These are phyloP conservation scores for Pseudocercospora musae DNA, from an alignment of 2,329 filamentous ascomycete species.

Conservation along the genomic window DNA sequence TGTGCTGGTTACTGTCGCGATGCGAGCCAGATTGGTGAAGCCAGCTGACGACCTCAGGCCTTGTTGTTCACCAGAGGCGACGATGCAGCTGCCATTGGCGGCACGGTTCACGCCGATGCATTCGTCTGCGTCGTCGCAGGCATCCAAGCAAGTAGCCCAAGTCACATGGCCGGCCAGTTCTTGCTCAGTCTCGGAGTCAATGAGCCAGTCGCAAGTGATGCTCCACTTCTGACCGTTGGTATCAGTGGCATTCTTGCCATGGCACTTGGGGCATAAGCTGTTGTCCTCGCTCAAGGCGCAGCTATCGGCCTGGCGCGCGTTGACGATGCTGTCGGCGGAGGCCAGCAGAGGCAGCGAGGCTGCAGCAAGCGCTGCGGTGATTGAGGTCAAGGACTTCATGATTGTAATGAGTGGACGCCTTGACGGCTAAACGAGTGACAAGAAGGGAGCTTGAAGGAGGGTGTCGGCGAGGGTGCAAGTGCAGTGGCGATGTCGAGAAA, in stretches of 20 bases:
- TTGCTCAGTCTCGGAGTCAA: constrained; percentile 13
- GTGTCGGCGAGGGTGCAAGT: background rate
- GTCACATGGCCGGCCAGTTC: constrained; percentile 14
- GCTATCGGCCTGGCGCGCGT: constrained; percentile 9
- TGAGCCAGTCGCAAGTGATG: constrained; percentile 24
- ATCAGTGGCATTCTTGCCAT: constrained; percentile 24
- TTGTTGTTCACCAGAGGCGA: constrained; percentile 16
- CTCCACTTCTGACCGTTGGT: constrained; percentile 18
- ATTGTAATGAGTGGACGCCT: constrained; percentile 51
- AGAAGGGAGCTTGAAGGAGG: background rate
- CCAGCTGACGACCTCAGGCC: constrained; percentile 12
- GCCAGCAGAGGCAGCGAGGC: constrained; percentile 7
- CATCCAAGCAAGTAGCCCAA: constrained; percentile 23
- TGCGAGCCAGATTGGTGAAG: constrained; percentile 16
- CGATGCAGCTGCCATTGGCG: constrained; percentile 22
- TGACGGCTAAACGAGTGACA: constrained; percentile 6
- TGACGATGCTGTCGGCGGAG: constrained; percentile 10
- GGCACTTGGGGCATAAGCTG: constrained; percentile 25
- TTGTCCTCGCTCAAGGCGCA: constrained; percentile 10
- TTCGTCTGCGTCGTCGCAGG: constrained; percentile 25
- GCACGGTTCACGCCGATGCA: constrained; percentile 28
- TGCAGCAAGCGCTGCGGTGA: constrained; percentile 11
- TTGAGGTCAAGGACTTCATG: constrained; percentile 14
- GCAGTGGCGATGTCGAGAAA: background rate
- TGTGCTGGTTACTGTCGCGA: background rate